phyloP scores from a whole-genome alignment of 306 rosid species.

The Lithocarpus polystachyus region DNA sequence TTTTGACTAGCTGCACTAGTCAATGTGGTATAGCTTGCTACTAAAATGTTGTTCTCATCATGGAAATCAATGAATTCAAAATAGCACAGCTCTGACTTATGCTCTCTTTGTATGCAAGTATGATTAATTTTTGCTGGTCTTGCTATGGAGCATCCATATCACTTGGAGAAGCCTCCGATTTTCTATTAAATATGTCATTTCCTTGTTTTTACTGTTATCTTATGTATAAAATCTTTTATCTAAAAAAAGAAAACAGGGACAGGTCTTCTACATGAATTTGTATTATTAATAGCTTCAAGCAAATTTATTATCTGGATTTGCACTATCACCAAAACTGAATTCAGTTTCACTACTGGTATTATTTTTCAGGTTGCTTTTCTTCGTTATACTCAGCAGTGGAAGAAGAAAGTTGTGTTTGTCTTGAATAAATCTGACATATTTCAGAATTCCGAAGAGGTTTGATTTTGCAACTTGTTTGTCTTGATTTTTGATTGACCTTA shows the following conservation, averaged over 20 bases:
- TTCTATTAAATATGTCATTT: neutral
- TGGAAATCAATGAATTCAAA: neutral
- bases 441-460: slow-evolving; percentile 71
- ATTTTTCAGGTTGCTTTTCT: slow-evolving; percentile 78
- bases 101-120: neutral
- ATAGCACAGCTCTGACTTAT: neutral
- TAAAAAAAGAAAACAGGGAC: neutral
- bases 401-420: slow-evolving; percentile 91
- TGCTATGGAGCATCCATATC: neutral
- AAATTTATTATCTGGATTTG: neutral
- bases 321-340: slow-evolving; percentile 14
- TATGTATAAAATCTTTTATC: neutral
- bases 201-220: neutral
- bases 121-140: neutral
- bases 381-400: slow-evolving; percentile 96
- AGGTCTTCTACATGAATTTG: neutral
- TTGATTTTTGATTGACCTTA: slow-evolving; percentile 19
- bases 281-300: neutral
- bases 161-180: neutral
- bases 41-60: neutral
- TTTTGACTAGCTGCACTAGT: neutral
- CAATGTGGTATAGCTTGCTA: slow-evolving; percentile 5
- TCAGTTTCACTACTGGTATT: neutral
- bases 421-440: slow-evolving; percentile 92
- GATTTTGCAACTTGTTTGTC: slow-evolving; percentile 10